Base-by-base conservation (phyloP, 352 stramenopile species). In the Phytopythium kandeliae region DNA sequence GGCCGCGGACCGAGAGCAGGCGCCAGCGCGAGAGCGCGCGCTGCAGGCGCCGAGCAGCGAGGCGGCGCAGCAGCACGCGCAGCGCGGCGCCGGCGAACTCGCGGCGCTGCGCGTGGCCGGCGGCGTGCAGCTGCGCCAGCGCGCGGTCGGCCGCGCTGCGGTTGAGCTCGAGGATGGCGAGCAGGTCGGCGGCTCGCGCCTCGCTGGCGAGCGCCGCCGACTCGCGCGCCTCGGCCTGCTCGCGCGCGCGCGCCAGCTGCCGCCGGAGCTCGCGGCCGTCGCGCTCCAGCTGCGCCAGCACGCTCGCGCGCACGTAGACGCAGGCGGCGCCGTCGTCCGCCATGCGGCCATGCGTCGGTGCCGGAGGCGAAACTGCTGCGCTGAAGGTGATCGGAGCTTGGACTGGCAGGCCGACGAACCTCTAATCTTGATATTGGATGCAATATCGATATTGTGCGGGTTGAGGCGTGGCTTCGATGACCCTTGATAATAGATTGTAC, bases 81-180 rank as follows among this genome's bases (percentile, higher is more conserved):
- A 78, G 47, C 12, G 45, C 43, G 21, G 72, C 33, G n/a, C 61
- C 48, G 49, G 30, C 44, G 10, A 38, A 25, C 26, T 6, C 28
- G 10, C 28, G 44, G 25, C 28, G 25, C 44, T 49, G 44, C 11
- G 79, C 65, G 11, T 51, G 28, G 13, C 45, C 48, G 34, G 70
- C 43, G 12, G 46, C 49, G 52, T 65, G 70, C 25, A 75, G 48
- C 31, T 66, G 36, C 28, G 47, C 44, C 26, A 80, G 35, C 6
- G 62, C 70, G 36, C 63, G 60, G 54, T 81, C 61, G 1, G 72
- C 68, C 6, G 78, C 70, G 26, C 53, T 65, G 51, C 79, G 81
- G 55, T 86, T 86, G 60, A 86, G 62, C 55, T 80, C 68, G 46
- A 86, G 61, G 68, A 86, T 85, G 36, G 70, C 79, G 54, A 86